These are phyloP conservation scores for Penicillium ucsense DNA, from an alignment of 495 filamentous ascomycete genomes.

Conservation along the genomic window DNA sequence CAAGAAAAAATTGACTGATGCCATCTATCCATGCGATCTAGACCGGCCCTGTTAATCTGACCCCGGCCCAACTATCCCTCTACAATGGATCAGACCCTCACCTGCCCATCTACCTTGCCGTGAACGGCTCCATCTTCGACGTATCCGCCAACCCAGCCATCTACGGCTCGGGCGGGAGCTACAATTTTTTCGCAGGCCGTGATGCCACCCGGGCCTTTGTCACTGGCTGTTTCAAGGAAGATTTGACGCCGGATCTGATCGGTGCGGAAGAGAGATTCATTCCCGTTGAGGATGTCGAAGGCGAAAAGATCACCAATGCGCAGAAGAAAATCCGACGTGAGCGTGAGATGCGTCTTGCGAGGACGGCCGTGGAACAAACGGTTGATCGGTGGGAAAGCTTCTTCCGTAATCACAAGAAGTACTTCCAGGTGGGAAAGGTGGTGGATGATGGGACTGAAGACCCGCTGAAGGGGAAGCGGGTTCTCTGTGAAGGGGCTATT, in stretches of 20 bases:
- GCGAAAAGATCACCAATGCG: constrained; percentile 33
- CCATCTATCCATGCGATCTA: constrained; percentile 14
- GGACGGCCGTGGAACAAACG: constrained; percentile 31
- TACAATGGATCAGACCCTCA: constrained; percentile 70
- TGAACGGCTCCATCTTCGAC: constrained; percentile 94
- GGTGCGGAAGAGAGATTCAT: constrained; percentile 88
- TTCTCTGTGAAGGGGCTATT: constrained; percentile 38
- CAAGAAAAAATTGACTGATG: not conserved
- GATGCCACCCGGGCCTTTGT: constrained; percentile 88
- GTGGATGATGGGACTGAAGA: constrained; percentile 21
- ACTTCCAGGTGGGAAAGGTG: constrained; percentile 63
- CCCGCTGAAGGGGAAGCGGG: constrained; percentile 25
- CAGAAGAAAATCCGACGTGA: constrained; percentile 48
- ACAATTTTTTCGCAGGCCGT: constrained; percentile 76
- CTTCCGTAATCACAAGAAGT: constrained; percentile 68
- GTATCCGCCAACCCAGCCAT: constrained; percentile 62
- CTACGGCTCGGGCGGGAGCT: constrained; percentile 86
- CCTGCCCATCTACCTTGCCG: constrained; percentile 79
- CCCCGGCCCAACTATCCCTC: constrained; percentile 56
- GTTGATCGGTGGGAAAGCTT: constrained; percentile 47
- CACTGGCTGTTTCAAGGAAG: constrained; percentile 90
- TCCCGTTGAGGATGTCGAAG: constrained; percentile 57
- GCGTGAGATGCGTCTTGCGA: constrained; percentile 38
- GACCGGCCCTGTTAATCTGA: constrained; percentile 51
- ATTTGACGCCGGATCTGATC: constrained; percentile 69